Evolutionary conservation across 306 rosid species (phyloP), one percentile per base, ranked within the genome.

Genomic region (Gastrolobium villosum): DNA sequence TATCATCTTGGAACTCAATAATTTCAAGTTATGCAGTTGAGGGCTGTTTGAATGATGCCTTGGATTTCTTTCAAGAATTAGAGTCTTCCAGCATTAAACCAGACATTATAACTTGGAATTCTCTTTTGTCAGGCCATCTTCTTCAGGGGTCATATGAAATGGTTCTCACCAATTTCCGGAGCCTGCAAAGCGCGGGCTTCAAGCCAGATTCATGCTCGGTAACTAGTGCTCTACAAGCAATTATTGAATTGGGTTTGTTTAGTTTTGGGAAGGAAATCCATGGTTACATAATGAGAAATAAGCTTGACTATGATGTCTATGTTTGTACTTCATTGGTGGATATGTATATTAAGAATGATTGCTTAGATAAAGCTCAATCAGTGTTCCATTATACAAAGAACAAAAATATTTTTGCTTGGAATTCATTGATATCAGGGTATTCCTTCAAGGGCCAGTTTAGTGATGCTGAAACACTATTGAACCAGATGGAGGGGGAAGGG

Each of bases 101-200:
- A 43, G 97, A 89, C 83, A 82, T 86, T 72, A 83, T 91, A 75
- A 91, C 97, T 26, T 85, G 88, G 92, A 91, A 91, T 83, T 84
- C 84, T 54, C 85, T 91, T 65, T 76, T 91, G 79, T 89, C 91
- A n/a, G 94, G 90, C n/a, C 86, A 86, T 66, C 81, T 85, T 85
- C 76, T 67, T 77, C 84, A 78, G 75, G 92, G 90, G 10, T 83
- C 84, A 54, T 85, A 74, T 49, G 75, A 81, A 66, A 60, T 26
- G 63, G 89, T 81, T 53, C 82, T 84, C 53, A 11, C 70, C 48
- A 79, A 85, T 72, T 83, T 89, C 69, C 79, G 52, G 75, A 86
- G 77, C 84, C 37, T 89, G 79, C 89, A 73, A 70, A 57, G 13
- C 15, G 79, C 44, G 4, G 92, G 89, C 63, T 84, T 86, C 68